Percentiles rank a stretch among this genome's conserved stretches.
phyloP scores from a whole-genome alignment of 2,329 filamentous ascomycete genomes.

The Ascochyta clinopodiicola region DNA sequence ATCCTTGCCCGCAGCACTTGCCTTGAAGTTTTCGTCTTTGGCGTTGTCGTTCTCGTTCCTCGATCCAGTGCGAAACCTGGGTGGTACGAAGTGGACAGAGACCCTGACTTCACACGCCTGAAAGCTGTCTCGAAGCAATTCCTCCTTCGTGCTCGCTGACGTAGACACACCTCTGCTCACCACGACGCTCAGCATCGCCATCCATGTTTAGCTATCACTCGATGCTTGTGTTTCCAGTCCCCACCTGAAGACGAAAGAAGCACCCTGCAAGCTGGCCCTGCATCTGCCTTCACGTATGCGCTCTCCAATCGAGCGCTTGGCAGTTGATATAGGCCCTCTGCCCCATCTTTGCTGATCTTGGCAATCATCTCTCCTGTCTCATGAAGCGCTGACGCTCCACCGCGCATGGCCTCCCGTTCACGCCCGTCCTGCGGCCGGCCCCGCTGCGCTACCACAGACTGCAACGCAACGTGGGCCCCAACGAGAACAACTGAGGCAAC shows the following conservation, averaged over 20 bases:
- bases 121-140: neutral
- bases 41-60: neutral
- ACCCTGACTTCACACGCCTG: neutral
- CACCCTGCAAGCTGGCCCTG: constrained; percentile 12
- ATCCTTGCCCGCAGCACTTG: neutral
- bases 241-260: constrained; percentile 4
- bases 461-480: neutral
- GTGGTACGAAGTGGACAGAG: neutral
- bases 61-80: neutral
- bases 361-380: constrained; percentile 11
- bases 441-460: neutral
- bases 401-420: constrained; percentile 5
- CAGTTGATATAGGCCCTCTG: neutral
- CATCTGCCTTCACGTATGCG: constrained; percentile 3
- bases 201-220: neutral
- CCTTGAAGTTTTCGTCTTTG: neutral
- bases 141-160: constrained; percentile 1
- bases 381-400: constrained; percentile 16
- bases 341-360: constrained; percentile 3
- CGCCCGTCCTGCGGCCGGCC: neutral
- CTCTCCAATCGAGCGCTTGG: constrained; percentile 8
- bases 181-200: neutral
- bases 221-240: neutral
- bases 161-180: neutral
- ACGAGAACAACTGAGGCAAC: neutral